Base-by-base conservation (phyloP, 371 early-diverging fungal species). In the Coelomomyces lativittatus region DNA sequence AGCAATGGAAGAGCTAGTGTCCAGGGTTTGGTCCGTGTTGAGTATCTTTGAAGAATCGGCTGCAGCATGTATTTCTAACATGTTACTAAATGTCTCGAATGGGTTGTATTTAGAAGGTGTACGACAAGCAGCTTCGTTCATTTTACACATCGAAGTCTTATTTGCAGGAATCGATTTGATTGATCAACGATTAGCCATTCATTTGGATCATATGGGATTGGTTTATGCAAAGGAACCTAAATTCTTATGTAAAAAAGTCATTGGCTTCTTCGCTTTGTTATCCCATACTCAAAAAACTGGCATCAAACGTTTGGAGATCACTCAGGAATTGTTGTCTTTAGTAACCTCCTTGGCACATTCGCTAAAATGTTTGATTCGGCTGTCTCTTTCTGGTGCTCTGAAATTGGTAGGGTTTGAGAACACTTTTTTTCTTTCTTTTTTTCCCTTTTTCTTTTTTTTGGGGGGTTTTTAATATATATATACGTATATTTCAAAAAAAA, bases 11-110 rank as follows among this genome's bases (percentile, higher is more conserved):
- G 87, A 91, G 51, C 85, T 87, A 56, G 88, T 88, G 11, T 83
- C 80, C 50, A 73, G 83, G 44, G 90, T 96, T 47, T 84, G 91
- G 79, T 80, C 84, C 4, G 85, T 91, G 0, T 70, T 93, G 25
- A 86, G 88, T 4, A 85, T 83, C 6, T 96, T 91, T 64, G 96
- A 93, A 67, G 95, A 93, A 55, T 88, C 91, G 8, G 81, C 91
- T 4, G 92, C 95, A 21, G 87, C 88, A 9, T 91, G 90, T 61
- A 93, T 96, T 47, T 89, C 90, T 3, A 89, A 89, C 46, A 96
- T 92, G 88, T 63, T 95, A 27, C 58, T 88, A 32, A 84, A 88
- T 55, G 85, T 93, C 9, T 86, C 91, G 25, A 82, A 82, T 51
- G 81, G 82, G 24, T 64, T 73, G 37, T 86, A 82, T 57, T 62